Conservation (phyloP, 371 early-diverging fungal genomes). For the Cokeromyces recurvatus region DNA sequence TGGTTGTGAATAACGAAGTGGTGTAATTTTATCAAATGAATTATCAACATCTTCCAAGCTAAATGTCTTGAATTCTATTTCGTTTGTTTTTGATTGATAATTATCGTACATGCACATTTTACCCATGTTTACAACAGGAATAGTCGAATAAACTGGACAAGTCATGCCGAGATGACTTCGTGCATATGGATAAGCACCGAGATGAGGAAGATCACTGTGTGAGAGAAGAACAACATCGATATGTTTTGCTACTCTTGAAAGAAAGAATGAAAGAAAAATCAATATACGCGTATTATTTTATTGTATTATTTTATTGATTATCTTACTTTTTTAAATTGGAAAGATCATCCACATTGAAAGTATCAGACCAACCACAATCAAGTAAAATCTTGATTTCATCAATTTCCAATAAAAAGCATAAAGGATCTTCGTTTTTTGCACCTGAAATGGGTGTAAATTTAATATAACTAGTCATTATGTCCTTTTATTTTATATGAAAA, state of each 20-base stretch:
- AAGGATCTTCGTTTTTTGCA: slow-evolving; percentile 74
- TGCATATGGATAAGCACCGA: slow-evolving; percentile 91
- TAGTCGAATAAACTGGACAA: slow-evolving; percentile 91
- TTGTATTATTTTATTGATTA: too few relatives aligned
- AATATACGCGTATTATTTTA: too few relatives aligned
- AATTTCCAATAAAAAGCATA: slow-evolving; percentile 90
- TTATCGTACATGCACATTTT: slow-evolving; percentile 80
- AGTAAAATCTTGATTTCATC: slow-evolving; percentile 86
- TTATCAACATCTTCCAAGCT: slow-evolving; percentile 72
- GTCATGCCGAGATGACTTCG: slow-evolving; percentile 71
- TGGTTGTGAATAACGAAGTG: slow-evolving; percentile 93
- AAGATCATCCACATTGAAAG: slow-evolving; percentile 67
- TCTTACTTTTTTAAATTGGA: slow-evolving; percentile 61
- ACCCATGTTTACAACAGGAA: slow-evolving; percentile 94
- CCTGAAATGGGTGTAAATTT: slow-evolving; percentile 86
- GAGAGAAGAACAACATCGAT: slow-evolving; percentile 94
- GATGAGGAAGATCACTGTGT: slow-evolving; percentile 82
- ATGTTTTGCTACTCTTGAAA: slow-evolving; percentile 71
- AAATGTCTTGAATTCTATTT: slow-evolving; percentile 69
- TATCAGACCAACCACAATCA: slow-evolving; percentile 90
- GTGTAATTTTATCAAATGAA: slow-evolving; percentile 80
- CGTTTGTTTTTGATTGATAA: slow-evolving; percentile 65
- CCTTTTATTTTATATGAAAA: too few relatives aligned
- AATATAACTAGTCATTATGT: slow-evolving; percentile 59
- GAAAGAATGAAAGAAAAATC: background rate